Percentiles rank a stretch among this genome's conserved stretches.
These are phyloP conservation scores for Penicillium sp. DNA, from an alignment of 2,329 filamentous ascomycete species.

Conservation along the genomic window DNA sequence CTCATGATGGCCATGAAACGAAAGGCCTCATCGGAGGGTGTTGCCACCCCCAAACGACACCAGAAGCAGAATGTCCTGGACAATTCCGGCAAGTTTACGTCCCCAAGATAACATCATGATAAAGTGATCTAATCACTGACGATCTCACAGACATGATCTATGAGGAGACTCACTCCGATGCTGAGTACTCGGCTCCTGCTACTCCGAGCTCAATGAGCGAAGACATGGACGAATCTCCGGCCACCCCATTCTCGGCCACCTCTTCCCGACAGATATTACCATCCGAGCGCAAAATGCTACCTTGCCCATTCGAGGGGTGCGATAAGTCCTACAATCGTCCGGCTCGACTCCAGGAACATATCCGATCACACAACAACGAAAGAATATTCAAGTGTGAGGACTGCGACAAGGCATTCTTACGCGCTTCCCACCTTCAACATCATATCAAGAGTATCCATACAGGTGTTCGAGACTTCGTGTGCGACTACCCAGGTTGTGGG, in stretches of 20 bases:
- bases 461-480: slow-evolving; percentile 60
- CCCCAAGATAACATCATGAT: slow-evolving; percentile 1
- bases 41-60: slow-evolving; percentile 25
- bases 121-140: slow-evolving; percentile 9
- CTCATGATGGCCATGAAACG: slow-evolving; percentile 31
- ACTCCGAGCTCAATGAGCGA: slow-evolving; percentile 25
- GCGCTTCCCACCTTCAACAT: slow-evolving; percentile 75
- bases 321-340: slow-evolving; percentile 80
- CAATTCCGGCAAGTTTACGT: slow-evolving; percentile 22
- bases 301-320: slow-evolving; percentile 66
- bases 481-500: slow-evolving; percentile 61
- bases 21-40: slow-evolving; percentile 24
- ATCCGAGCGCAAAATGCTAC: slow-evolving; percentile 66
- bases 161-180: slow-evolving; percentile 29
- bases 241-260: slow-evolving; percentile 46
- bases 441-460: slow-evolving; percentile 77
- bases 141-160: slow-evolving; percentile 33
- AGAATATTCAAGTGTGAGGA: slow-evolving; percentile 66
- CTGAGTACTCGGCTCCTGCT: slow-evolving; percentile 25
- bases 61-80: slow-evolving; percentile 25
- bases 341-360: slow-evolving; percentile 66
- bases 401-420: slow-evolving; percentile 76
- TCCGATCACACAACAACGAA: slow-evolving; percentile 77
- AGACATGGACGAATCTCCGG: slow-evolving; percentile 39
- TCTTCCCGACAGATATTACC: slow-evolving; percentile 40